A percentile compares a stretch with the other conserved stretches of the same genome.
Conservation (phyloP, 345 rosid species). For the Brassica rapa region DNA sequence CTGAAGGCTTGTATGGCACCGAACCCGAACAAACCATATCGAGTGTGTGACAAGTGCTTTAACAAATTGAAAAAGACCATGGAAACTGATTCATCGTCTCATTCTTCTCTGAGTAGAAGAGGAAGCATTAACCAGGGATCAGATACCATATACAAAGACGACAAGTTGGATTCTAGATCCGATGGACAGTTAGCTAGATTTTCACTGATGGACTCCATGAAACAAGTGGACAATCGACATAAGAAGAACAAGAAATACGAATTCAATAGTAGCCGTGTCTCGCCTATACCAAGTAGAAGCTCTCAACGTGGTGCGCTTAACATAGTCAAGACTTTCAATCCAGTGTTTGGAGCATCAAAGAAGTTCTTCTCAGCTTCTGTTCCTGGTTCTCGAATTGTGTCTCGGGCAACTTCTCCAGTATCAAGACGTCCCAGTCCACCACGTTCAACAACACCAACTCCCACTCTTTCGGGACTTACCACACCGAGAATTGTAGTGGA, state of each 20-base stretch:
- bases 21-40: conserved; percentile 85
- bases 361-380: conserved; percentile 98
- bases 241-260: conserved; percentile 91
- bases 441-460: conserved; percentile 98
- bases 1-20: conserved; percentile 98
- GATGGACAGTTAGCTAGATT: conserved; percentile 80
- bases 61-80: conserved; percentile 75
- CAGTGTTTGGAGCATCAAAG: conserved; percentile 92
- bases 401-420: conserved; percentile 98
- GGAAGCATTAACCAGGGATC: conserved; percentile 71
- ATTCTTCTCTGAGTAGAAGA: conserved; percentile 74
- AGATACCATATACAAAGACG: conserved; percentile 69
- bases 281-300: conserved; percentile 88
- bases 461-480: conserved; percentile 88
- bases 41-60: conserved; percentile 92
- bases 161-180: conserved; percentile 79
- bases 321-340: conserved; percentile 79
- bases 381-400: conserved; percentile 98
- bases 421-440: conserved; percentile 96
- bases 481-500: conserved; percentile 75
- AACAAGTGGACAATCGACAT: conserved; percentile 68
- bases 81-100: conserved; percentile 68
- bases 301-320: conserved; percentile 83
- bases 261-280: conserved; percentile 93
- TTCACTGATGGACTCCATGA: conserved; percentile 83